Conservation (phyloP, 106 monocot species). For the Allium cepa region DNA sequence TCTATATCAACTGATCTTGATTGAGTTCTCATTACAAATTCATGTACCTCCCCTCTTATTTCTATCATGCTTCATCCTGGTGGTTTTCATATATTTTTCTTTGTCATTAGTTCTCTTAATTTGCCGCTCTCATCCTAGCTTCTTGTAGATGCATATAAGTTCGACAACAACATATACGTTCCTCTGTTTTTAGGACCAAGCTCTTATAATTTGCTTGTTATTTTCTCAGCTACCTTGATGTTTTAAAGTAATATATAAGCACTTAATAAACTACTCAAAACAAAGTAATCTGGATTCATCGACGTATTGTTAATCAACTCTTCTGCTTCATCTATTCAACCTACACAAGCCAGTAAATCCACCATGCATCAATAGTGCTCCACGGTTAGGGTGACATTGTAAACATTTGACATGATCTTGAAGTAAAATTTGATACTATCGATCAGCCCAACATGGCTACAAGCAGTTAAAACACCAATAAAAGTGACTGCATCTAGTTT, state of each 20-base stretch:
- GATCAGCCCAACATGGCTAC: conserved; percentile 43
- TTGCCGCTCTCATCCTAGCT: conserved; percentile 28
- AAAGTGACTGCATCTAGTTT: conserved; percentile 52
- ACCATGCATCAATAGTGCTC: conserved; percentile 62
- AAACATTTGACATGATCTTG: conserved; percentile 15
- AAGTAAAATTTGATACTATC: conserved; percentile 31
- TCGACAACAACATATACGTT: conserved; percentile 23
- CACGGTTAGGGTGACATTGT: conserved; percentile 32
- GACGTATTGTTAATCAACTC: conserved; percentile 25
- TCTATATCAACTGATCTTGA: conserved; percentile 14
- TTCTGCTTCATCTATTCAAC: conserved; percentile 38
- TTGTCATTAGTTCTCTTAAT: conserved; percentile 28
- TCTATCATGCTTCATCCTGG: conserved; percentile 48
- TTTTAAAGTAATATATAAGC: conserved; percentile 40
- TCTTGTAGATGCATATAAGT: conserved; percentile 28
- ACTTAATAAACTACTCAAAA: conserved; percentile 30
- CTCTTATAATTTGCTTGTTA: conserved; percentile 6
- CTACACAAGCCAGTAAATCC: conserved; percentile 50
- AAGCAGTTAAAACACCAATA: conserved; percentile 39
- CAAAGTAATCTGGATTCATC: background rate
- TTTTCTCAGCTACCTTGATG: conserved; percentile 12
- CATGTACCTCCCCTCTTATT: conserved; percentile 18
- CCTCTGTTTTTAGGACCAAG: conserved; percentile 13
- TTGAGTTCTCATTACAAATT: conserved; percentile 32
- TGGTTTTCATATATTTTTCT: conserved; percentile 29